Evolutionary conservation across 75 land plant genomes (phyloP).

Genomic region (Cupressus sempervirens): DNA sequence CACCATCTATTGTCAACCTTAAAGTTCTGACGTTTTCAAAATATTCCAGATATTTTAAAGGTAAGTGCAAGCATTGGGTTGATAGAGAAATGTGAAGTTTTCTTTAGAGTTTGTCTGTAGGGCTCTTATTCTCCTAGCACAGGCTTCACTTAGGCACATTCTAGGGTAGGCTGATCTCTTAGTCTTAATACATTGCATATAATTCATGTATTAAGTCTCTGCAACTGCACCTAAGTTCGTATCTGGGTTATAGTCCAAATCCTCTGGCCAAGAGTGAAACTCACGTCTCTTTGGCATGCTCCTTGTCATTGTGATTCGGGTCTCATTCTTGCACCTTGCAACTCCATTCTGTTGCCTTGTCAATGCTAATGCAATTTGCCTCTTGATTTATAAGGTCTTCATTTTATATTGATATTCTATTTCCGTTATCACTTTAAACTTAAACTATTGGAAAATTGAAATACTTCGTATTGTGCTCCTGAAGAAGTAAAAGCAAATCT

Average conservation of each 20-base stretch:
- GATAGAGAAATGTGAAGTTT: background rate
- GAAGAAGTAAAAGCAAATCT: too few species aligned
- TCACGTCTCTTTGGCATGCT: background rate
- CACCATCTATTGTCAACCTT: background rate
- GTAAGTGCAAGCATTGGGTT: background rate
- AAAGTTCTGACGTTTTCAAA: background rate
- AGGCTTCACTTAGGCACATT: slow-evolving; percentile 7
- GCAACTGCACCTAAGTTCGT: background rate
- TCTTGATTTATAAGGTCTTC: too few species aligned
- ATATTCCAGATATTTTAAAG: background rate
- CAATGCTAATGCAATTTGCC: too few species aligned
- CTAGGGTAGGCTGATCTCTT: background rate
- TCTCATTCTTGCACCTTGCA: background rate
- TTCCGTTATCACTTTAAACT: too few species aligned
- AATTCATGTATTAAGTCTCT: background rate
- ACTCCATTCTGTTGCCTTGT: background rate
- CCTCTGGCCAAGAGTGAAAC: background rate
- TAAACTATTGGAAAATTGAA: too few species aligned
- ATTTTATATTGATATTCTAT: too few species aligned
- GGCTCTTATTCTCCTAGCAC: slow-evolving; percentile 8
- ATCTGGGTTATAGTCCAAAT: background rate
- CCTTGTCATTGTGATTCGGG: background rate
- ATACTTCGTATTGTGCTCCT: too few species aligned
- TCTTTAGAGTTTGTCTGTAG: background rate
- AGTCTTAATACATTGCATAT: background rate